Conservation (phyloP, 2,329 filamentous ascomycete species). For the Trichoderma sp. region DNA sequence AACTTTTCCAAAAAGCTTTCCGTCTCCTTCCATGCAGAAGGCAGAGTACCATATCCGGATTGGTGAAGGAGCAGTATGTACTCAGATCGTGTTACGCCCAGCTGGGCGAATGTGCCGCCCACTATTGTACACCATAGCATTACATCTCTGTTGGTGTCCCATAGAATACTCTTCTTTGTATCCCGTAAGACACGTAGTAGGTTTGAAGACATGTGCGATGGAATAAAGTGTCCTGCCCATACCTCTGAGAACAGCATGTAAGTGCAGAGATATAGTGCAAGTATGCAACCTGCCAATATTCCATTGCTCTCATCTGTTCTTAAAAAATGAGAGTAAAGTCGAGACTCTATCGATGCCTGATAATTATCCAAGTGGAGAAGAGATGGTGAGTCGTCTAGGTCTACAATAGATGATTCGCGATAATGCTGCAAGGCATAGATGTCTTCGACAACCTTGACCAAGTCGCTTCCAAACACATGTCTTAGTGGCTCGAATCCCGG, state of each 20-base stretch:
- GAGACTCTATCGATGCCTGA: conserved; percentile 2
- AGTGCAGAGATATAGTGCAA: conserved; percentile 1
- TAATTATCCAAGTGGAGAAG: conserved; percentile 4
- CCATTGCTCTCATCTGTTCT: not conserved
- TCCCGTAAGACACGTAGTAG: not conserved
- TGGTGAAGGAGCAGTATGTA: conserved; percentile 4
- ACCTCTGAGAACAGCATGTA: conserved; percentile 6
- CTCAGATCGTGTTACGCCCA: not conserved
- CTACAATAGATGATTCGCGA: not conserved
- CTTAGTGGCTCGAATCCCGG: not conserved
- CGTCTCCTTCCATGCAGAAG: not conserved
- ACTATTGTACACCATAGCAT: conserved; percentile 2
- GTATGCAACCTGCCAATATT: not conserved
- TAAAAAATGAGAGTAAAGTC: not conserved
- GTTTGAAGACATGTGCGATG: conserved; percentile 10
- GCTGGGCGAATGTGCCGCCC: conserved; percentile 3
- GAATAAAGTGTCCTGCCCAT: conserved; percentile 3
- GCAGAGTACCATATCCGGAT: not conserved
- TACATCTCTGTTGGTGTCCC: not conserved
- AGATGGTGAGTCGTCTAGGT: not conserved
- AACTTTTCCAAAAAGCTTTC: not conserved
- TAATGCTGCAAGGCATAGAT: conserved; percentile 5
- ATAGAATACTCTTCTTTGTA: not conserved
- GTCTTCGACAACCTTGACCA: not conserved
- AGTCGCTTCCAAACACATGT: not conserved